Base-by-base conservation (phyloP, 352 stramenopile genomes). In the Pythium oligandrum region DNA sequence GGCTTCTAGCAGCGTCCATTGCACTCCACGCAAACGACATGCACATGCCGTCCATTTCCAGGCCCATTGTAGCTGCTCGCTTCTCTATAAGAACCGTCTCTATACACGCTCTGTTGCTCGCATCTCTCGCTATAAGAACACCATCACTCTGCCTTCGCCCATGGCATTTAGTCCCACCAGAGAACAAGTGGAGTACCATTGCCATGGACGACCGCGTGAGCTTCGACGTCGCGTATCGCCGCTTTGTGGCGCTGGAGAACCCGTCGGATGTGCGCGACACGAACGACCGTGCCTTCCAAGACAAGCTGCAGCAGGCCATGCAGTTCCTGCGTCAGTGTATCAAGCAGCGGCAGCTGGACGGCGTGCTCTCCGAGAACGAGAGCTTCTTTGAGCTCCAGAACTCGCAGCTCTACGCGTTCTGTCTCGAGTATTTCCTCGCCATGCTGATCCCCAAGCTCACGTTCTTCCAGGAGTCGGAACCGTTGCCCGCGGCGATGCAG, bases 381-480 rank as follows among this genome's bases (percentile, higher is more conserved):
- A 66, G 57, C 45, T 83, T 89, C 51, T 85, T 88, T 44, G 85
- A 95, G 66, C 70, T 95, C 42, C 78, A 81, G 37, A 93, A 82
- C 51, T 55, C 70, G 48, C 83, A 95, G 61, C 74, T 95, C 17
- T 90, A 93, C 48, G 84, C 78, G 30, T 76, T 93, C 39, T 83
- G 85, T 30, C 42, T 91, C 39, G 82, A 95, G 51, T 93, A 83
- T 63, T 92, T 89, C 62, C 51, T 93, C 42, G 84, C 74, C 4
- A 83, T 90, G 63, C 73, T 93, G 7, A 72, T 73, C 32, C 73
- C 78, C 9, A 90, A 95, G 66, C 71, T 87, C 48, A 83, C 61
- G 32, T 88, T 88, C 55, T 87, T 90, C 49, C 77, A 86, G 53
- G n/a, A 48, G 34, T 48, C 58, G 12, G 3, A 34, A 10, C 51